These are phyloP conservation scores for Laburnicola sp. DNA, from an alignment of 2,329 filamentous ascomycete genomes.

Conservation along the genomic window DNA sequence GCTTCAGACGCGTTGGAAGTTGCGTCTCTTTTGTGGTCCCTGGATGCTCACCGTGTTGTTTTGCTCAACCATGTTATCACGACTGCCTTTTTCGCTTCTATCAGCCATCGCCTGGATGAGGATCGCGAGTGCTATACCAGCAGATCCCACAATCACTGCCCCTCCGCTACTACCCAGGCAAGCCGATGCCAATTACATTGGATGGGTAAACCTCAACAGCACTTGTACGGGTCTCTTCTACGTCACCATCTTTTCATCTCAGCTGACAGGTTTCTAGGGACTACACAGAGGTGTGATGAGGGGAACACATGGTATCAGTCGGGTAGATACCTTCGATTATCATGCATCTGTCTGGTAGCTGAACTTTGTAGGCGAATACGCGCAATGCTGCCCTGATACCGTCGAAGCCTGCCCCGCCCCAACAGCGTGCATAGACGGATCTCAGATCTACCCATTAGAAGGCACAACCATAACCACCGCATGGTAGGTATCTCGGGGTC, in stretches of 20 bases:
- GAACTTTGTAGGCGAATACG: constrained; percentile 21
- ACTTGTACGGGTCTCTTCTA: constrained; percentile 22
- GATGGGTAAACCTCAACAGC: constrained; percentile 23
- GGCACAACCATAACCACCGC: constrained; percentile 28
- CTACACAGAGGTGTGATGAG: constrained; percentile 23
- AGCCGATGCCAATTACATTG: constrained; percentile 29
- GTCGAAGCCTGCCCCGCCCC: constrained; percentile 28
- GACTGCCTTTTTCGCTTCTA: constrained; percentile 16
- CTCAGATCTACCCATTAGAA: constrained; percentile 29
- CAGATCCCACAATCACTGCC: constrained; percentile 37
- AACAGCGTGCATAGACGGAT: constrained; percentile 31
- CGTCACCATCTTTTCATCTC: not conserved
- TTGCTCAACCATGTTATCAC: constrained; percentile 19
- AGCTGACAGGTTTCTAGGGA: constrained; percentile 23
- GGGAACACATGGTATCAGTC: constrained; percentile 35
- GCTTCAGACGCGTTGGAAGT: not conserved
- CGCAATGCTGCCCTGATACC: constrained; percentile 34
- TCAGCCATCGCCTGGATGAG: constrained; percentile 16
- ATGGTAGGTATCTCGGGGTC: constrained; percentile 20
- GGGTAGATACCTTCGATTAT: constrained; percentile 7
- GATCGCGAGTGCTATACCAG: constrained; percentile 22
- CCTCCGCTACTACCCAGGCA: constrained; percentile 33
- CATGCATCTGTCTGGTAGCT: not conserved
- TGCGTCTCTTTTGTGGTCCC: not conserved
- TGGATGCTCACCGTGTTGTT: not conserved